These are phyloP conservation scores for Ogataea methanolica DNA, from an alignment of 805 yeast genomes.

Conservation along the genomic window DNA sequence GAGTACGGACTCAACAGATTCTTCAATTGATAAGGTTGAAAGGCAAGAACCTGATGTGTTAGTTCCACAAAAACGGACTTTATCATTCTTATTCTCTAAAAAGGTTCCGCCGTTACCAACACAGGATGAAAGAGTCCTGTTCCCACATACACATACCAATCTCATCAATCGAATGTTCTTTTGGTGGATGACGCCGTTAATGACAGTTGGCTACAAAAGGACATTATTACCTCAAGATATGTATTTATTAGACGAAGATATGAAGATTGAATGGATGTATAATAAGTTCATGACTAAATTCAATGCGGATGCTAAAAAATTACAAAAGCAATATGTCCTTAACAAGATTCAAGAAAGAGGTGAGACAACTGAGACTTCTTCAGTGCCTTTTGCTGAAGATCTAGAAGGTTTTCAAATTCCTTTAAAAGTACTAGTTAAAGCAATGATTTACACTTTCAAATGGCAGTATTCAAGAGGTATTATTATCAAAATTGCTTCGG, in stretches of 20 bases:
- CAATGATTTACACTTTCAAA: constrained; percentile 47
- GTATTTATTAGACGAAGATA: constrained; percentile 39
- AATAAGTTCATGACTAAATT: constrained; percentile 32
- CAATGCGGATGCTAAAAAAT: constrained; percentile 27
- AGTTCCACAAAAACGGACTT: constrained; percentile 39
- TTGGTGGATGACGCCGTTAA: constrained; percentile 65
- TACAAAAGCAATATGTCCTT: constrained; percentile 23
- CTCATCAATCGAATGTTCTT: constrained; percentile 44
- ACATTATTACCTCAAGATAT: constrained; percentile 64
- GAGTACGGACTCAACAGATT: neutral
- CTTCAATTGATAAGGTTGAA: constrained; percentile 1
- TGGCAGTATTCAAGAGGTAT: constrained; percentile 39
- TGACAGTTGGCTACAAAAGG: constrained; percentile 66
- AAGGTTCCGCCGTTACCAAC: constrained; percentile 47
- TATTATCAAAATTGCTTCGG: constrained; percentile 38
- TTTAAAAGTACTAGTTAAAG: constrained; percentile 23
- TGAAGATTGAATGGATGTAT: constrained; percentile 39
- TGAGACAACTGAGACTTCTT: constrained; percentile 16
- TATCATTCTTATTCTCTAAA: constrained; percentile 46
- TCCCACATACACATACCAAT: constrained; percentile 43
- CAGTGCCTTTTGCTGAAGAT: constrained; percentile 15
- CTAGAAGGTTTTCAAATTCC: constrained; percentile 24
- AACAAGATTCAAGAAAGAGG: constrained; percentile 26
- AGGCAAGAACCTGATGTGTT: constrained; percentile 3
- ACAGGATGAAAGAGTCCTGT: constrained; percentile 45